phyloP scores from a whole-genome alignment of 2,329 filamentous ascomycete genomes.

The Xylaria sp. region DNA sequence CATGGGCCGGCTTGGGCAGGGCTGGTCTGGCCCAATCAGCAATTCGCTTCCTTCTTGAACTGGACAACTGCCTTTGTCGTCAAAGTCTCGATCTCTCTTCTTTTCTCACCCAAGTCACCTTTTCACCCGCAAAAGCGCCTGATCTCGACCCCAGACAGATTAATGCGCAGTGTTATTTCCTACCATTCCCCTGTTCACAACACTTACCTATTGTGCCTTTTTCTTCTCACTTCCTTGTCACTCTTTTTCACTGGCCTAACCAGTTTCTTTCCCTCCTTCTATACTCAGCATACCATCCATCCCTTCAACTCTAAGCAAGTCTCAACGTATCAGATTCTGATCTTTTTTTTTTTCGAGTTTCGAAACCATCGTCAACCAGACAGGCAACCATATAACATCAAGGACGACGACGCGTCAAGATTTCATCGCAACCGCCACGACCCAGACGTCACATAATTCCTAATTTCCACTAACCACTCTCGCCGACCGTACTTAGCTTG shows the following conservation, averaged over 20 bases:
- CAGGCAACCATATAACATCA: background rate
- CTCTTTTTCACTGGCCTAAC: background rate
- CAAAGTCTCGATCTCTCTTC: constrained; percentile 28
- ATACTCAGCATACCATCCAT: constrained; percentile 14
- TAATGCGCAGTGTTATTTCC: constrained; percentile 23
- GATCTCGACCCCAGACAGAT: constrained; percentile 9
- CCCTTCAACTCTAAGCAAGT: constrained; percentile 15
- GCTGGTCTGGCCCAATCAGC: constrained; percentile 38
- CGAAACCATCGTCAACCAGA: constrained; percentile 3
- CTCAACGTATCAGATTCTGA: background rate
- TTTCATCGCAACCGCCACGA: constrained; percentile 17
- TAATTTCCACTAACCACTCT: constrained; percentile 27
- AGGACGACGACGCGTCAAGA: constrained; percentile 30
- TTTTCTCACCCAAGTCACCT: constrained; percentile 12
- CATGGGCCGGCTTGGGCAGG: constrained; percentile 27
- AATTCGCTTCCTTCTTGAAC: constrained; percentile 38
- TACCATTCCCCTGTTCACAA: constrained; percentile 1
- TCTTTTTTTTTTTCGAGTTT: background rate
- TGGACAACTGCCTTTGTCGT: constrained; percentile 30
- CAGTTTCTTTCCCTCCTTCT: constrained; percentile 13
- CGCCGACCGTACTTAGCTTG: constrained; percentile 29
- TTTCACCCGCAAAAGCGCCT: constrained; percentile 30
- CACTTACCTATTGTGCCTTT: background rate
- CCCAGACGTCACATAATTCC: constrained; percentile 21
- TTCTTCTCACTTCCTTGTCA: constrained; percentile 18